Evolutionary conservation across 495 filamentous ascomycete genomes (phyloP).

Genomic region (Cercophora scortea): DNA sequence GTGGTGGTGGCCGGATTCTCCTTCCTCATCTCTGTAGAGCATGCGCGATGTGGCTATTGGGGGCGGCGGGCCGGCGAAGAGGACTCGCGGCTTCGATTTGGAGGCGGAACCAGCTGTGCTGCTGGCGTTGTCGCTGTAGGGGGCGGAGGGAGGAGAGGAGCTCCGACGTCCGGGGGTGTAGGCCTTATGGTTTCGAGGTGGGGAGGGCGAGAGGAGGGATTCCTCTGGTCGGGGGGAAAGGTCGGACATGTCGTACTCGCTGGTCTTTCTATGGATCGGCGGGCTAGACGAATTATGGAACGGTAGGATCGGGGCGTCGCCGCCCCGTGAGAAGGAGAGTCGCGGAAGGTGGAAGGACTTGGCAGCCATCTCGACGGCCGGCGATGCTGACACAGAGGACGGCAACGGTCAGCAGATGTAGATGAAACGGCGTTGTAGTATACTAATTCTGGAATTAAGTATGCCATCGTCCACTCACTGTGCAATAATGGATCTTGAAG

Average conservation of each 20-base stretch:
- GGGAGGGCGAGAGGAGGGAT: constrained; percentile 16
- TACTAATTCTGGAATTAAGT: too few relatives aligned
- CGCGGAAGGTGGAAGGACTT: constrained; percentile 21
- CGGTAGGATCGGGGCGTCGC: constrained; percentile 18
- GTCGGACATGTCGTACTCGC: constrained; percentile 35
- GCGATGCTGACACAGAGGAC: not conserved
- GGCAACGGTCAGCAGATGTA: not conserved
- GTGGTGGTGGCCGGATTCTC: not conserved
- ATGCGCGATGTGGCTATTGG: constrained; percentile 22
- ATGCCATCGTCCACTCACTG: too few relatives aligned
- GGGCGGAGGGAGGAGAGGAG: constrained; percentile 5
- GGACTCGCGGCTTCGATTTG: constrained; percentile 10
- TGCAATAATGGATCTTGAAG: not conserved
- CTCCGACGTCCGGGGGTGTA: constrained; percentile 1
- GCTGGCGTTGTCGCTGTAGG: constrained; percentile 13
- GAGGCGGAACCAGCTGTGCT: constrained; percentile 14
- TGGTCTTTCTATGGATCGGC: constrained; percentile 23
- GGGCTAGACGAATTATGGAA: constrained; percentile 13
- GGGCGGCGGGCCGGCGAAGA: constrained; percentile 28
- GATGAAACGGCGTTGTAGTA: not conserved
- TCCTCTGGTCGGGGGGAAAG: constrained; percentile 35
- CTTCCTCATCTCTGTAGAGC: constrained; percentile 24
- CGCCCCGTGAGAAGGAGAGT: constrained; percentile 13
- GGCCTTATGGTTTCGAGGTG: not conserved
- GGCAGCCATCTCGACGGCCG: constrained; percentile 9